These are phyloP conservation scores for Theileria orientalis DNA, from an alignment of 169 alveolate species.

Conservation along the genomic window DNA sequence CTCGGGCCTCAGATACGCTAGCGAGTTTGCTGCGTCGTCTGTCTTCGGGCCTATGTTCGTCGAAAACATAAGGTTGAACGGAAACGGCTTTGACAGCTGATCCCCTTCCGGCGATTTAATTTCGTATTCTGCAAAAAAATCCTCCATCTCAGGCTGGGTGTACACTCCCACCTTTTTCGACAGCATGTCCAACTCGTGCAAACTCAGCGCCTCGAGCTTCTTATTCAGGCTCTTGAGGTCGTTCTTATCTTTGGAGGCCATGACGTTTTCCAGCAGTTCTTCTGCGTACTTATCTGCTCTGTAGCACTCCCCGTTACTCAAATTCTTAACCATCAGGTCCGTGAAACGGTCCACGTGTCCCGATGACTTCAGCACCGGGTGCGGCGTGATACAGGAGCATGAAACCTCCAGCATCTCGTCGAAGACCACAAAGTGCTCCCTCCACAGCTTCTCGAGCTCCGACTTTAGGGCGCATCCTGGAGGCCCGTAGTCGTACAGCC, in stretches of 20 bases:
- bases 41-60: slow-evolving; percentile 94
- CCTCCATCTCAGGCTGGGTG: slow-evolving; percentile 83
- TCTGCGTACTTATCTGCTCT: slow-evolving; percentile 86
- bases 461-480: slow-evolving; percentile 94
- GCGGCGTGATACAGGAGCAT: slow-evolving; percentile 90
- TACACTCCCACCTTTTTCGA: slow-evolving; percentile 79
- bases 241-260: too few species aligned
- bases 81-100: slow-evolving; percentile 89
- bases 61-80: slow-evolving; percentile 95
- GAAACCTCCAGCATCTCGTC: slow-evolving; percentile 95
- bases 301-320: slow-evolving; percentile 81
- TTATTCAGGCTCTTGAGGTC: slow-evolving; percentile 7
- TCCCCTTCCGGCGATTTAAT: slow-evolving; percentile 89
- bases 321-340: slow-evolving; percentile 94
- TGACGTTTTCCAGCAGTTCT: slow-evolving; percentile 44
- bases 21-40: slow-evolving; percentile 18
- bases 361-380: slow-evolving; percentile 91
- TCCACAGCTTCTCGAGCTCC: slow-evolving; percentile 92
- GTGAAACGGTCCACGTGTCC: slow-evolving; percentile 97
- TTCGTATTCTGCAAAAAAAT: slow-evolving; percentile 74
- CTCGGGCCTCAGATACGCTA: slow-evolving; percentile 96
- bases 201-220: slow-evolving; percentile 62
- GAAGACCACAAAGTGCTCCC: slow-evolving; percentile 93
- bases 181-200: slow-evolving; percentile 74
- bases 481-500: slow-evolving; percentile 96